Conservation (phyloP, 352 stramenopile genomes). For the Globisporangium yorkense region DNA sequence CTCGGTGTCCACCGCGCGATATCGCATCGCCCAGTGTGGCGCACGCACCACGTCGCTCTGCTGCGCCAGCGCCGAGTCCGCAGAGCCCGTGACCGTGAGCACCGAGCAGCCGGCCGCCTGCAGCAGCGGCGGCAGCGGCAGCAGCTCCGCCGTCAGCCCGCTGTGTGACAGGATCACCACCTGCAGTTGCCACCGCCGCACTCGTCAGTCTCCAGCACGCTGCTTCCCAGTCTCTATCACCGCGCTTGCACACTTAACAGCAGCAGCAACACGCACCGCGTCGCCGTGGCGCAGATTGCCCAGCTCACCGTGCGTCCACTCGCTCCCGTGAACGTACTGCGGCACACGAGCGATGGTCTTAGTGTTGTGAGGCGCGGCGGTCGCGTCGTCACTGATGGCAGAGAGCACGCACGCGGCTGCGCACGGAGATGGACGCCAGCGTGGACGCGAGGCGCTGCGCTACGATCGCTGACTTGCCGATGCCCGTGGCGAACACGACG, state of each 20-base stretch:
- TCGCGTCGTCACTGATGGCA: no score
- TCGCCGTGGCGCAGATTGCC: slow-evolving; percentile 57
- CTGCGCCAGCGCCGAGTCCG: slow-evolving; percentile 24
- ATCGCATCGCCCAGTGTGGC: no score
- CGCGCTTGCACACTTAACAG: background rate
- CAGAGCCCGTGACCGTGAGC: slow-evolving; percentile 46
- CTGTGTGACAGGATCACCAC: slow-evolving; percentile 73
- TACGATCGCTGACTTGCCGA: slow-evolving; percentile 79
- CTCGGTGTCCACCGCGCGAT: no score
- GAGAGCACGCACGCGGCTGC: slow-evolving; percentile 39
- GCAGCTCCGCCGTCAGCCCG: slow-evolving; percentile 55
- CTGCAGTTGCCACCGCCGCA: slow-evolving; percentile 8
- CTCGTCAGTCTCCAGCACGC: background rate
- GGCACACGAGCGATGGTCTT: background rate
- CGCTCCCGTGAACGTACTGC: slow-evolving; percentile 73
- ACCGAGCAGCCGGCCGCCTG: slow-evolving; percentile 28
- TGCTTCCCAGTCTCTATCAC: background rate
- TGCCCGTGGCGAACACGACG: slow-evolving; percentile 62
- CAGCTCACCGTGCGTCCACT: slow-evolving; percentile 79
- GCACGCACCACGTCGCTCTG: slow-evolving; percentile 31
- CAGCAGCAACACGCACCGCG: slow-evolving; percentile 25
- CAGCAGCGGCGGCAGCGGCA: slow-evolving; percentile 44
- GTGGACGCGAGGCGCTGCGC: slow-evolving; percentile 64
- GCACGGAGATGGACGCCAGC: slow-evolving; percentile 64
- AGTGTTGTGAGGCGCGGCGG: no score